Conservation (phyloP, 176 grass and related monocot species). For the sorghum (Sorghum bicolor) region DNA sequence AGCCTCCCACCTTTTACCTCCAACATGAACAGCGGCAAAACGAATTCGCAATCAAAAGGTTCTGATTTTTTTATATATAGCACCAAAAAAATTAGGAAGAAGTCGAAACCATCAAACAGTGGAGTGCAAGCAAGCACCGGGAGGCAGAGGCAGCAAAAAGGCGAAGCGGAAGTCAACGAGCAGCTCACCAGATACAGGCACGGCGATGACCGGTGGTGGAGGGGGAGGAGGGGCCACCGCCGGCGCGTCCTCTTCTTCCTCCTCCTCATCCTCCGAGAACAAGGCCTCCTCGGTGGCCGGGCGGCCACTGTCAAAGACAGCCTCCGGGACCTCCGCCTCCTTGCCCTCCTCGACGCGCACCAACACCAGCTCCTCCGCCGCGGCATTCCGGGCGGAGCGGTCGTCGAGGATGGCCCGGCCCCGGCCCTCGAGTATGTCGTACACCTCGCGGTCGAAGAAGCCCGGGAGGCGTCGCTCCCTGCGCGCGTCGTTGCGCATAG, state of each 20-base stretch:
- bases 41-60: not conserved
- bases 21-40: not conserved
- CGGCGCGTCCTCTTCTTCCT: slow-evolving; percentile 33
- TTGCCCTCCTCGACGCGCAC: slow-evolving; percentile 17
- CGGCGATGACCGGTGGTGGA: slow-evolving; percentile 26
- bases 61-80: slow-evolving; percentile 1
- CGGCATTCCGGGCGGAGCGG: slow-evolving; percentile 27
- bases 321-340: slow-evolving; percentile 17
- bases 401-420: not conserved
- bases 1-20: slow-evolving; percentile 27
- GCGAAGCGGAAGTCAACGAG: slow-evolving; percentile 21
- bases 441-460: slow-evolving; percentile 96
- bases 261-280: slow-evolving; percentile 46
- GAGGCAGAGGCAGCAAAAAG: slow-evolving; percentile 13
- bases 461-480: slow-evolving; percentile 74
- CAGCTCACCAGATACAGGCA: slow-evolving; percentile 58
- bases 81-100: not conserved
- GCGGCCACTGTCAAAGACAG: slow-evolving; percentile 50
- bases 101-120: slow-evolving; percentile 3
- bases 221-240: not conserved
- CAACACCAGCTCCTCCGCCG: slow-evolving; percentile 23
- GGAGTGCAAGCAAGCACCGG: not conserved
- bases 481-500: slow-evolving; percentile 89
- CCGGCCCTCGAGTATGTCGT: slow-evolving; percentile 76
- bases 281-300: slow-evolving; percentile 43